These are phyloP conservation scores for Neurospora discreta DNA, from an alignment of 495 filamentous ascomycete species.

Conservation along the genomic window DNA sequence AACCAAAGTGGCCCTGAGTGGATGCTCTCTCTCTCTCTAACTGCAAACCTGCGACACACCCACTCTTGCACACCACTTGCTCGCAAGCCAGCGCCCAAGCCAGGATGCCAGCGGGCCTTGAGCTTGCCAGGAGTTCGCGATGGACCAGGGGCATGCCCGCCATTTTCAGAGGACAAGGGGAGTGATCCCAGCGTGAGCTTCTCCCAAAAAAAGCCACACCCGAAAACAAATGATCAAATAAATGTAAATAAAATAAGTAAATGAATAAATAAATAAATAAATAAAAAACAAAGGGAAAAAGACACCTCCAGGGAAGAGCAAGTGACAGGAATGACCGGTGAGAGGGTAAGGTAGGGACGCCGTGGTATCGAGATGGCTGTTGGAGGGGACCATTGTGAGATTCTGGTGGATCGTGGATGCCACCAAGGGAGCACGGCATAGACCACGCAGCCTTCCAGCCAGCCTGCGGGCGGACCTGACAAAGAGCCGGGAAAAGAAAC, in stretches of 20 bases:
- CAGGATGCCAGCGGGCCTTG: neutral
- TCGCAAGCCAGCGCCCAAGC: neutral
- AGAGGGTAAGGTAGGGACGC: neutral
- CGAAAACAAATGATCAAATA: too few relatives aligned
- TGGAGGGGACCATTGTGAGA: neutral
- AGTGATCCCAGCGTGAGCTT: neutral
- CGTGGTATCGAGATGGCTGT: neutral
- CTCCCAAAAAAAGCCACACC: neutral
- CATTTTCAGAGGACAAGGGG: neutral
- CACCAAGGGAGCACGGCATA: neutral
- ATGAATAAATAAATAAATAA: too few relatives aligned
- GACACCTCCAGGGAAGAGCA: neutral
- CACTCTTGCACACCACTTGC: neutral
- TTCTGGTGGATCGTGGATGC: neutral
- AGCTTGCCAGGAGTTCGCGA: neutral
- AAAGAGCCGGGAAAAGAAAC: neutral
- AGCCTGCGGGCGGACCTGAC: neutral
- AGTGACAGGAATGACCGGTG: neutral
- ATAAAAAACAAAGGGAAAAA: neutral
- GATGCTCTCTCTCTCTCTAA: neutral
- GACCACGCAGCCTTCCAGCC: neutral
- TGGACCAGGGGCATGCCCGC: neutral
- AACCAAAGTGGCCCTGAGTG: neutral
- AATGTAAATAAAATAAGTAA: too few relatives aligned
- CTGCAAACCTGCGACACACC: neutral